Base-by-base conservation (phyloP, 805 yeast species). In the Schwanniomyces yamadae region DNA sequence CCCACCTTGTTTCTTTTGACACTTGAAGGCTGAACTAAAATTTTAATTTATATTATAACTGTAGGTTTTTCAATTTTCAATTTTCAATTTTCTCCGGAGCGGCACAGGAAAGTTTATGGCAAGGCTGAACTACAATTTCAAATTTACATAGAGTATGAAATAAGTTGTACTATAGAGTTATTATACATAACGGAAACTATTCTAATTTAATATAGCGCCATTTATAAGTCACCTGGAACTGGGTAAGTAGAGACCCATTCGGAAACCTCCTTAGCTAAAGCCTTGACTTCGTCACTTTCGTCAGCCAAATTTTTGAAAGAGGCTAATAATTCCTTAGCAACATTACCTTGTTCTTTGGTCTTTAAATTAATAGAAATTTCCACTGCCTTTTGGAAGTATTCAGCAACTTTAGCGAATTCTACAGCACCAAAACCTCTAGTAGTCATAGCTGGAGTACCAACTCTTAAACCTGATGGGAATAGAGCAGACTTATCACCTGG, bases 361-460 rank as follows among this genome's bases (percentile, higher is more conserved):
- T 82, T 83, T 57, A 85, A 69, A 20, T 67, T 71, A 37, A 73
- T 61, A 16, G 95, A 77, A 49, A 86, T 71, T 31, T 63, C 55
- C 40, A 89, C 91, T 28, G 95, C 88, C 53, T 65, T 69, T 72
- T 83, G 89, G 63, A 87, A 85, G 76, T 80, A 90, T 47, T 73
- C 69, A 36, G 82, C 95, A 53, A 91, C 84, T 57, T 75, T 78
- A 52, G 66, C 75, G 65, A 91, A 93, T 60, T 93, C 97, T 41
- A 71, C 82, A 63, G 85, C 89, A 41, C 89, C 85, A 54, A 89
- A 78, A 49, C 99, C 99, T 73, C 99, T 87, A 41, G 97, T 87
- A 46, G 96, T 80, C 98, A 91, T 91, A 39, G 97, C 97, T 48
- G 99, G 99, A 34, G 99, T 85, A 58, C 99, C 99, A 44, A 91